A percentile compares a stretch with the other conserved stretches of the same genome.
Conservation (phyloP, 2,329 filamentous ascomycete species). For the Fusarium graminum region DNA sequence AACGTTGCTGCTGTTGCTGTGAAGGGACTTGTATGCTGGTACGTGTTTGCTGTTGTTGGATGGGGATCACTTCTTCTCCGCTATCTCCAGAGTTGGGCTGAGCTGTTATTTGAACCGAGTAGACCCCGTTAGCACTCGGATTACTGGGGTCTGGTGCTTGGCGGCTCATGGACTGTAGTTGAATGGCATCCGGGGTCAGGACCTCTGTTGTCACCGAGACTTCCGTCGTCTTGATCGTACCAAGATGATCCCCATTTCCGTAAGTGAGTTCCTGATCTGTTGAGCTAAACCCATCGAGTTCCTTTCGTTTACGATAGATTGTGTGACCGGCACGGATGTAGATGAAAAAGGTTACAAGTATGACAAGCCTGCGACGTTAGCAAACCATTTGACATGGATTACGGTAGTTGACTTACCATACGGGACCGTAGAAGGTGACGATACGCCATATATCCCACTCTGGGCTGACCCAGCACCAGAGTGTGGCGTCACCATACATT, state of each 20-base stretch:
- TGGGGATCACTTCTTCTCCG: constrained; percentile 48
- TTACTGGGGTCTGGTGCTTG: constrained; percentile 31
- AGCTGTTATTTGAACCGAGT: constrained; percentile 66
- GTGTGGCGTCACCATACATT: constrained; percentile 79
- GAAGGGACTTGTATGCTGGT: constrained; percentile 18
- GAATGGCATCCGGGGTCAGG: constrained; percentile 39
- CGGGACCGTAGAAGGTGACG: constrained; percentile 78
- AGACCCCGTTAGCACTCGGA: constrained; percentile 51
- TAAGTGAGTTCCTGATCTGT: constrained; percentile 58
- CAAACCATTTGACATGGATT: too few relatives aligned
- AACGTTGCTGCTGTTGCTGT: constrained; percentile 37
- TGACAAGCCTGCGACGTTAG: constrained; percentile 65
- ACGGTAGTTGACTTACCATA: constrained; percentile 65
- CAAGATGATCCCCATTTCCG: constrained; percentile 60
- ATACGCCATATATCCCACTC: constrained; percentile 80
- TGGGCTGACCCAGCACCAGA: constrained; percentile 84
- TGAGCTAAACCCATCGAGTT: constrained; percentile 68
- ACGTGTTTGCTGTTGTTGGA: constrained; percentile 39
- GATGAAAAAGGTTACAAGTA: constrained; percentile 72
- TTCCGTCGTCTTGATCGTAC: constrained; percentile 70
- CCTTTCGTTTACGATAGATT: constrained; percentile 75
- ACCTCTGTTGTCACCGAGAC: constrained; percentile 72
- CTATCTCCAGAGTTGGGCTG: constrained; percentile 35
- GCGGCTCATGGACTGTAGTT: constrained; percentile 44
- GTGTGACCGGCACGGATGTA: constrained; percentile 75